Base-by-base conservation (phyloP, 2,329 filamentous ascomycete species). In the Apiospora malaysiana region DNA sequence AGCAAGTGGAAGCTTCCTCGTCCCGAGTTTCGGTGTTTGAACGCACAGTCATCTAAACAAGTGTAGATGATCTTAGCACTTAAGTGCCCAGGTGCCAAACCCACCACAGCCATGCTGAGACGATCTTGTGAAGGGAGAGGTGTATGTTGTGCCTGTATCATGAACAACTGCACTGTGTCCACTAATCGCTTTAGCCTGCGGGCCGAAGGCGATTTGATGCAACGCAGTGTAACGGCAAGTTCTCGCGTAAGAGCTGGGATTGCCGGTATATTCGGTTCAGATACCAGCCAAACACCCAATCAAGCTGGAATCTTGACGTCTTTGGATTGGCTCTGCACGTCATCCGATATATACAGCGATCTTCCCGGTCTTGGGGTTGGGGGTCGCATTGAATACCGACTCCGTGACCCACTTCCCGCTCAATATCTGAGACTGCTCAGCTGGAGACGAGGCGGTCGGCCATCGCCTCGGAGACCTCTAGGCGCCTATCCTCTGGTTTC, bases 391-490 rank as follows among this genome's bases (percentile, higher is more conserved):
- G 56, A 63, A 23, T 37, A 40, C 27, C 21, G 21, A 40, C 56
- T 40, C 56, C 56, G 32, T 40, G 56, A 63, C 56, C 56, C 56
- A 40, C 56, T 63, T 40, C 56, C 56, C 56, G 56, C 56, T 63
- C 8, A 18, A 56, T 21, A 63, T 63, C 32, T 40, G 56, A 63
- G 56, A 63, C 56, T 7, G 27, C 9, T 63, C 56, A 63, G 56
- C 56, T 63, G 56, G 56, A 40, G 56, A 40, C 56, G 32, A 63
- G 56, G 56, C 56, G 32, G 56, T 23, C 32, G 56, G 18, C 32
- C 56, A 9, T 21, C 56, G n/a, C 18, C 14, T 10, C 21, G 18
- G 9, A 18, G 21, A 12, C 18, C 37, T 10, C 18, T 37, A 32
- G 56, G 56, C 56, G 56, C 32, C 32, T 63, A 63, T 63, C 2